These are phyloP conservation scores for Ophiostoma himal-ulmi DNA, from an alignment of 2,329 filamentous ascomycete species.

Conservation along the genomic window DNA sequence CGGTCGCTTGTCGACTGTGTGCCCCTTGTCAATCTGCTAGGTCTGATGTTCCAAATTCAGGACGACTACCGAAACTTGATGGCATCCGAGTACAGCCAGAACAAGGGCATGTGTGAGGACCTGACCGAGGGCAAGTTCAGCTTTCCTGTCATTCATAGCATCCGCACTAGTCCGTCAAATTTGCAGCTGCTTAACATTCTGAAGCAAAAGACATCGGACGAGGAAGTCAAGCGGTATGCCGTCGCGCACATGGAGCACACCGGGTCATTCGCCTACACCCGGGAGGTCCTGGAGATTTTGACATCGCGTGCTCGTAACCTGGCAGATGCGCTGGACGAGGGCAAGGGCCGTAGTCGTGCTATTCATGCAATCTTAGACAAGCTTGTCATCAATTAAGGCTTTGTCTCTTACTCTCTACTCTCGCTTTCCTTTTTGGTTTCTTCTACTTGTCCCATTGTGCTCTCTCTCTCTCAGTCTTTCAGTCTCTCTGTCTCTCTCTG, in stretches of 20 bases:
- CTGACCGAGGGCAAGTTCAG: constrained; percentile 96
- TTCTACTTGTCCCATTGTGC: background rate
- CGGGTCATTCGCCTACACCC: constrained; percentile 83
- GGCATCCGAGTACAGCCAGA: constrained; percentile 67
- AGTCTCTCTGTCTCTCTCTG: background rate
- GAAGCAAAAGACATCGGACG: constrained; percentile 79
- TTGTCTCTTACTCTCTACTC: background rate
- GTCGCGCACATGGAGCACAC: constrained; percentile 85
- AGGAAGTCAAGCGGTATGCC: constrained; percentile 86
- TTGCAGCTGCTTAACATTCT: constrained; percentile 85
- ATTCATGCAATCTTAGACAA: constrained; percentile 64
- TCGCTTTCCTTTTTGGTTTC: background rate
- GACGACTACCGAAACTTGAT: constrained; percentile 91
- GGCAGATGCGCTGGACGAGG: constrained; percentile 59
- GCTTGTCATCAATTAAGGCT: constrained; percentile 43
- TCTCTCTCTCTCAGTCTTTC: too few relatives aligned
- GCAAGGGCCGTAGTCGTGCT: constrained; percentile 48
- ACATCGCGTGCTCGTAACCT: constrained; percentile 57
- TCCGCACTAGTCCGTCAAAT: constrained; percentile 67
- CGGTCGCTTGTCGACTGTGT: constrained; percentile 59
- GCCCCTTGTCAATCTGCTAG: constrained; percentile 77
- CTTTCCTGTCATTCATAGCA: constrained; percentile 91
- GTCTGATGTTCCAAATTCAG: constrained; percentile 82
- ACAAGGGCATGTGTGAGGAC: constrained; percentile 94
- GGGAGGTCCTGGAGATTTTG: constrained; percentile 58